Conservation (phyloP, 2,329 filamentous ascomycete genomes). For the Pezicula neosporulosa region DNA sequence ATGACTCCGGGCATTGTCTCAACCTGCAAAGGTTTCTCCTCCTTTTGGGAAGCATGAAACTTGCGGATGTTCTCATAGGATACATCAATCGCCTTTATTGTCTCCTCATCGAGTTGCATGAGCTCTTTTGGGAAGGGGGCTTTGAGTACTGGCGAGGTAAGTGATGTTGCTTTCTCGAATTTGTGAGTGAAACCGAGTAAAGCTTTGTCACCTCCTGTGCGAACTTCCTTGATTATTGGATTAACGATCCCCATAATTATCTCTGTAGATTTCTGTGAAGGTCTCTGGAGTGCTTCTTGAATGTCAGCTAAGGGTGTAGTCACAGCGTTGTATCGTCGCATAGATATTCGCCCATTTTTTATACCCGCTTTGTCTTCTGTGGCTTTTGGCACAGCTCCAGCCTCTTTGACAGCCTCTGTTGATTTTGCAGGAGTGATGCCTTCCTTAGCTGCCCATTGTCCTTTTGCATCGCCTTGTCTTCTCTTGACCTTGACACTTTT, state of each 20-base stretch:
- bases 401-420: slow-evolving; percentile 43
- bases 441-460: slow-evolving; percentile 83
- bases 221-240: slow-evolving; percentile 88
- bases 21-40: slow-evolving; percentile 76
- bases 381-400: slow-evolving; percentile 44
- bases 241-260: slow-evolving; percentile 86
- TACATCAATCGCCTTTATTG: slow-evolving; percentile 85
- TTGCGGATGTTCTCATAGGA: slow-evolving; percentile 92
- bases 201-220: slow-evolving; percentile 78
- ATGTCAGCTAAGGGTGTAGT: slow-evolving; percentile 64
- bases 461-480: slow-evolving; percentile 90
- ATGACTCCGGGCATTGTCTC: slow-evolving; percentile 98
- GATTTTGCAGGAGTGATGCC: slow-evolving; percentile 46
- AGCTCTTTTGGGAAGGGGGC: slow-evolving; percentile 83
- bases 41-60: slow-evolving; percentile 90
- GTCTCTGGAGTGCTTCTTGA: slow-evolving; percentile 73
- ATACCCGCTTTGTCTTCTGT: slow-evolving; percentile 46
- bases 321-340: slow-evolving; percentile 74
- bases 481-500: slow-evolving; percentile 96
- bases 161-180: slow-evolving; percentile 91
- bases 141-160: slow-evolving; percentile 83
- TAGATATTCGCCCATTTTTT: slow-evolving; percentile 63
- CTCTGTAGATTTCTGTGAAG: slow-evolving; percentile 93
- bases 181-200: slow-evolving; percentile 94
- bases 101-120: slow-evolving; percentile 83